Percentiles rank a stretch among this genome's conserved stretches.
These are phyloP conservation scores for Suillus variegatus DNA, from an alignment of 768 basidiomycete genomes.

Conservation along the genomic window DNA sequence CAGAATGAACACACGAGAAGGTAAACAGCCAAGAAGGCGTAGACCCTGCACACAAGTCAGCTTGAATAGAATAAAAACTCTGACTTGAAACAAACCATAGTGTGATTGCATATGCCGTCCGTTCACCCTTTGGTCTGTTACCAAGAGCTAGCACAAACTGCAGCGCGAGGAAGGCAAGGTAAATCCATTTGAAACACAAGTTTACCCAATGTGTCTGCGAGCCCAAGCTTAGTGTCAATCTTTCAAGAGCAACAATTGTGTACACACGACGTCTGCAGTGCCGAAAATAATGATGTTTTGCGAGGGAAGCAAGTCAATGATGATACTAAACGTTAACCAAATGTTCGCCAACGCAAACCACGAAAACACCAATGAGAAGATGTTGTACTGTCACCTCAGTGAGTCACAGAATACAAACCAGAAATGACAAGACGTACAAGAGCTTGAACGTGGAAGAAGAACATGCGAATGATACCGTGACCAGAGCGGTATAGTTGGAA, in stretches of 20 bases:
- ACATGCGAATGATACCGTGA: slow-evolving; percentile 90
- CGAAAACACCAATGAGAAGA: slow-evolving; percentile 82
- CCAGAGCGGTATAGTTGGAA: slow-evolving; percentile 84
- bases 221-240: slow-evolving; percentile 5
- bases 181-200: slow-evolving; percentile 79
- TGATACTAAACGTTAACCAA: slow-evolving; percentile 95
- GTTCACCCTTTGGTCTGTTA: slow-evolving; percentile 89
- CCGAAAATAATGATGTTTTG: slow-evolving; percentile 65
- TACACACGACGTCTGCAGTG: slow-evolving; percentile 64
- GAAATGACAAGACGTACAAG: slow-evolving; percentile 52
- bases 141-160: slow-evolving; percentile 79
- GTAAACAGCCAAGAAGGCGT: slow-evolving; percentile 80
- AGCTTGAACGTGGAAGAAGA: slow-evolving; percentile 95
- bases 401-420: not conserved
- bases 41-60: slow-evolving; percentile 57
- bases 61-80: slow-evolving; percentile 1
- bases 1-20: slow-evolving; percentile 86
- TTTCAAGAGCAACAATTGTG: not conserved
- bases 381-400: slow-evolving; percentile 66
- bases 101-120: slow-evolving; percentile 65
- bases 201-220: slow-evolving; percentile 89
- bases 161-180: slow-evolving; percentile 80
- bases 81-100: slow-evolving; percentile 50
- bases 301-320: slow-evolving; percentile 81
- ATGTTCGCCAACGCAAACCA: slow-evolving; percentile 94